These are phyloP conservation scores for Halophytophthora batemanensis DNA, from an alignment of 352 stramenopile genomes.

Conservation along the genomic window DNA sequence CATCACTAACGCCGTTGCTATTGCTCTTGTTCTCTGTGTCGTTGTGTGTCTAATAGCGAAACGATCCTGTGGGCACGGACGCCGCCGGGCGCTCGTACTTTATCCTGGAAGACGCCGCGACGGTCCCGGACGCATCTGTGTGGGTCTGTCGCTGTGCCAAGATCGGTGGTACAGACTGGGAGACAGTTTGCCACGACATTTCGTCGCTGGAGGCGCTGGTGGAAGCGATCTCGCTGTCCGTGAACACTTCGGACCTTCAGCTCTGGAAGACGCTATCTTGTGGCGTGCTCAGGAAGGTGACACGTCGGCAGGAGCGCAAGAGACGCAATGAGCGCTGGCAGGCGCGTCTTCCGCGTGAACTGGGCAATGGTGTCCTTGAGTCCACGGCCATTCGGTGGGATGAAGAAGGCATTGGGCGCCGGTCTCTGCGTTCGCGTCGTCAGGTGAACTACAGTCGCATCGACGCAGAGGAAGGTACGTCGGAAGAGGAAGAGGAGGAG, in stretches of 20 bases:
- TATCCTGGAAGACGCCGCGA: constrained; percentile 57
- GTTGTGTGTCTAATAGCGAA: constrained; percentile 29
- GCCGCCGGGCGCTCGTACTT: constrained; percentile 50
- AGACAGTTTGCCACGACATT: constrained; percentile 59
- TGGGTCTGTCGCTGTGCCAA: constrained; percentile 60
- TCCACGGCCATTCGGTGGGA: constrained; percentile 19
- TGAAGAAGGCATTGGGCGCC: constrained; percentile 27
- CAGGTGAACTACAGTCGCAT: constrained; percentile 50
- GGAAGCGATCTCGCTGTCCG: constrained; percentile 44
- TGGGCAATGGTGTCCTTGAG: constrained; percentile 30
- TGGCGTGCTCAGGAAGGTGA: constrained; percentile 49
- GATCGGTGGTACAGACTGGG: constrained; percentile 40
- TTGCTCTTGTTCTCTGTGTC: neutral
- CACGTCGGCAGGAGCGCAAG: constrained; percentile 43
- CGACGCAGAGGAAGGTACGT: constrained; percentile 32
- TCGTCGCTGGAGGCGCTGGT: constrained; percentile 48
- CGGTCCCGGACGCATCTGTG: constrained; percentile 39
- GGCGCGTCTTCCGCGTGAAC: constrained; percentile 35
- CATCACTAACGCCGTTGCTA: neutral
- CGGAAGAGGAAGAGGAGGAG: constrained; percentile 29
- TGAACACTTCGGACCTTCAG: constrained; percentile 45
- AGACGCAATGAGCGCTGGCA: constrained; percentile 38
- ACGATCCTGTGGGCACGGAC: constrained; percentile 45
- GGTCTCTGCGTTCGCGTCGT: constrained; percentile 41
- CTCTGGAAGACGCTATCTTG: constrained; percentile 44